phyloP scores from a whole-genome alignment of 2,329 filamentous ascomycete genomes.

The Trichoderma afroharzianum region DNA sequence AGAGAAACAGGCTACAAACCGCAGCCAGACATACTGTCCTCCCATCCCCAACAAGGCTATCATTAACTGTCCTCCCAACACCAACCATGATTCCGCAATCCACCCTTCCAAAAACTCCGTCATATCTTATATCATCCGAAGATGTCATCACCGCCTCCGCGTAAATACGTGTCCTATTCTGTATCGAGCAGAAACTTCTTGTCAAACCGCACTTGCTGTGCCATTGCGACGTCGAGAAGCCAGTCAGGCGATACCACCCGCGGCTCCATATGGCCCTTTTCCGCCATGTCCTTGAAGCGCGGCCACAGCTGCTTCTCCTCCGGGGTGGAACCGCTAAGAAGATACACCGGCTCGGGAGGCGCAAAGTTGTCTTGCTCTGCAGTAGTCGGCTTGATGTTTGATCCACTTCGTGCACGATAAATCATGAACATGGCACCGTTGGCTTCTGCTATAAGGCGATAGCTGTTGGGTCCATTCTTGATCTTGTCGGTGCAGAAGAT shows the following conservation, averaged over 20 bases:
- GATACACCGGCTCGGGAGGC: constrained; percentile 70
- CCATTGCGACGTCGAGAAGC: constrained; percentile 86
- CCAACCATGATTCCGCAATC: not conserved
- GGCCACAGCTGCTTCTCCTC: constrained; percentile 74
- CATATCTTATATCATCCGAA: constrained; percentile 15
- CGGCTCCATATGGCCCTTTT: constrained; percentile 73
- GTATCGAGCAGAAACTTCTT: constrained; percentile 54
- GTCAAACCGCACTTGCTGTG: constrained; percentile 70
- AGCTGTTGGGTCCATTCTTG: constrained; percentile 77
- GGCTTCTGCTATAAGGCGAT: constrained; percentile 77
- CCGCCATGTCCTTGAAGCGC: constrained; percentile 75
- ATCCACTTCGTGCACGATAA: constrained; percentile 70
- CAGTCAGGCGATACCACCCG: constrained; percentile 83
- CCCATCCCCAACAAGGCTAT: not conserved
- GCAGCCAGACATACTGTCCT: not conserved
- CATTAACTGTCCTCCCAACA: not conserved
- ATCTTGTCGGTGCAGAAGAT: constrained; percentile 84
- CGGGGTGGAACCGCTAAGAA: constrained; percentile 66
- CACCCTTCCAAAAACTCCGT: constrained; percentile 19
- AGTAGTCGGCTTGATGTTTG: constrained; percentile 61
- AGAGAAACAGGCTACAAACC: not conserved
- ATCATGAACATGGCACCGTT: constrained; percentile 82
- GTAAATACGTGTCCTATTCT: not conserved
- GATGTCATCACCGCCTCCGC: not conserved
- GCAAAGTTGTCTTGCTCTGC: constrained; percentile 61